Percentiles rank a stretch among this genome's conserved stretches.
Evolutionary conservation across 2,329 filamentous ascomycete species (phyloP).

Genomic region (Pyricularia grisea): DNA sequence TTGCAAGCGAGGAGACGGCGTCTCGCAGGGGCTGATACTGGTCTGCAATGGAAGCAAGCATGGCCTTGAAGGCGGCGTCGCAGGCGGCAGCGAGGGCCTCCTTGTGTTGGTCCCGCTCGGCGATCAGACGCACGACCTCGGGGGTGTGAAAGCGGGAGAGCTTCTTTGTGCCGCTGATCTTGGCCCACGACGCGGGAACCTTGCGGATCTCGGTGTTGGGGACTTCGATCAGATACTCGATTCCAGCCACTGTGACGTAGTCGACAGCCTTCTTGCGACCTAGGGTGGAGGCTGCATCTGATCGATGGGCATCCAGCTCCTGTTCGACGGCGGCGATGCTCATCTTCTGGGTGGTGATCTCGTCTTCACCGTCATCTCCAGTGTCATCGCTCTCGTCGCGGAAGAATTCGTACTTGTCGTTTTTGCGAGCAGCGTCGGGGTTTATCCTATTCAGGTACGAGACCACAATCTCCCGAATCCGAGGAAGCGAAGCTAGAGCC

Average conservation of each 20-base stretch:
- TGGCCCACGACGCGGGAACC: constrained; percentile 89
- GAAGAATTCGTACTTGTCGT: constrained; percentile 95
- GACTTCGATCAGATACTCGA: constrained; percentile 92
- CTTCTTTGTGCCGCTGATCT: constrained; percentile 91
- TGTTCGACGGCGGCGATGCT: constrained; percentile 89
- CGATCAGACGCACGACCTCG: constrained; percentile 71
- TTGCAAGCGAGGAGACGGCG: constrained; percentile 74
- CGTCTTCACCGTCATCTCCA: constrained; percentile 50
- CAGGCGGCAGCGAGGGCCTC: constrained; percentile 89
- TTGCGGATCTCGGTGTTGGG: constrained; percentile 72
- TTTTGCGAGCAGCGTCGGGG: constrained; percentile 65
- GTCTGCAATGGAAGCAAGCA: constrained; percentile 66
- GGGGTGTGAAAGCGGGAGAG: constrained; percentile 90
- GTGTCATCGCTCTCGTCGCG: constrained; percentile 41
- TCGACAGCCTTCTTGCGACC: constrained; percentile 59
- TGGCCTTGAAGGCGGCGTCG: constrained; percentile 65
- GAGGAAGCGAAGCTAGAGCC: constrained; percentile 66
- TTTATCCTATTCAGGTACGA: constrained; percentile 80
- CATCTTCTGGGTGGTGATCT: constrained; percentile 79
- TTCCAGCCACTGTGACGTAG: constrained; percentile 79
- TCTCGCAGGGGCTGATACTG: constrained; percentile 87
- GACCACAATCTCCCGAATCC: constrained; percentile 63
- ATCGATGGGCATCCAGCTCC: constrained; percentile 70
- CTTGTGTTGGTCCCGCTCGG: constrained; percentile 88
- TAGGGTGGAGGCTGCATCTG: constrained; percentile 61